These are phyloP conservation scores for Leccinum subgranulosum DNA, from an alignment of 768 basidiomycete species.

Conservation along the genomic window DNA sequence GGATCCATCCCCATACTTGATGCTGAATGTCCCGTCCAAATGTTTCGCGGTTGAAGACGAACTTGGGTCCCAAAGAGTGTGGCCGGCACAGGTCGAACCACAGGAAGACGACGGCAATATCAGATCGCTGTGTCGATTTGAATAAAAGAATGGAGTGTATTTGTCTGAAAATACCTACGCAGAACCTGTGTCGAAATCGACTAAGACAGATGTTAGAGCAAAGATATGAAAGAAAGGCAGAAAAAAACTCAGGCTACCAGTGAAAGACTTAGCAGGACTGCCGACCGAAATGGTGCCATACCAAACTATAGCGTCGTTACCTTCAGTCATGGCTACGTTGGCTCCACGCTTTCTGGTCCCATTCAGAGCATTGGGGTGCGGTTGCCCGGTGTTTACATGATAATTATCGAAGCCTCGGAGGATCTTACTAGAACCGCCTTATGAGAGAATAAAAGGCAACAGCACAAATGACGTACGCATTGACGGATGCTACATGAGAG, in stretches of 20 bases:
- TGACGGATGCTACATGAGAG: not conserved
- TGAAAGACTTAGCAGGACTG: not conserved
- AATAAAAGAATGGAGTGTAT: not conserved
- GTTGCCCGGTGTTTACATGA: not conserved
- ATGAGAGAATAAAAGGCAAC: not conserved
- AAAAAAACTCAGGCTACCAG: not conserved
- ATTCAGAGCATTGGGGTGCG: not conserved
- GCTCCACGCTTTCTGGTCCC: not conserved
- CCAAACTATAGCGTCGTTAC: not conserved
- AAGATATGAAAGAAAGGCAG: not conserved
- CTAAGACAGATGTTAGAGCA: not conserved
- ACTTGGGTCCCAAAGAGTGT: not conserved
- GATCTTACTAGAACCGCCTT: not conserved
- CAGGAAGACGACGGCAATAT: not conserved
- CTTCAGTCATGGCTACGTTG: not conserved
- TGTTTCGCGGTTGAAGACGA: not conserved
- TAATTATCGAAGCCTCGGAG: not conserved
- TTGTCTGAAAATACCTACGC: not conserved
- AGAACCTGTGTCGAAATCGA: not conserved
- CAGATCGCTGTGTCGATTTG: not conserved
- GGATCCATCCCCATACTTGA: not conserved
- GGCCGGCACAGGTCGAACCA: not conserved
- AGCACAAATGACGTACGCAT: not conserved
- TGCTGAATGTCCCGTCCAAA: not conserved
- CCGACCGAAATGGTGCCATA: not conserved